phyloP scores from a whole-genome alignment of 768 basidiomycete genomes.

The Paxillus ammoniavirescens region DNA sequence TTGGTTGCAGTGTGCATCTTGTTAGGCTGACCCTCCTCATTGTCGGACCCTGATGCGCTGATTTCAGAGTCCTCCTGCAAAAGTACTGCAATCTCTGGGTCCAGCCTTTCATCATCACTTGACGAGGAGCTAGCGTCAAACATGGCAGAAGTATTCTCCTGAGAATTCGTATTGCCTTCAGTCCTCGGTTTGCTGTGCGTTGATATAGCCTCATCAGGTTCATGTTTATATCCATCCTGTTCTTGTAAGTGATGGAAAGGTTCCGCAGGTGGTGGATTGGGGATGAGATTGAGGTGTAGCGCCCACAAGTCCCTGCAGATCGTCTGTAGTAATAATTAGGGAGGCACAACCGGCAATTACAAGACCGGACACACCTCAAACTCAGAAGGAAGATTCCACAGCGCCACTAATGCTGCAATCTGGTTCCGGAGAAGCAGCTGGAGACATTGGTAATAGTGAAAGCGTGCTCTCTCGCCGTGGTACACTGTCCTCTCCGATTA shows the following conservation, averaged over 20 bases:
- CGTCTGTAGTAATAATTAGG: conserved; percentile 40
- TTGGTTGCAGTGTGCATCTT: conserved; percentile 3
- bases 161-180: conserved; percentile 5
- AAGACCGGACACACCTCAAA: conserved; percentile 59
- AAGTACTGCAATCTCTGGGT: conserved; percentile 39
- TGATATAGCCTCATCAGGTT: conserved; percentile 5
- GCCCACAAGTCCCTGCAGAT: conserved; percentile 83
- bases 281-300: conserved; percentile 62
- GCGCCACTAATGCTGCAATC: conserved; percentile 50
- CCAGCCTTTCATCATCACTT: conserved; percentile 24
- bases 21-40: conserved; percentile 12
- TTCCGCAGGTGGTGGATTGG: conserved; percentile 59
- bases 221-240: conserved; percentile 21
- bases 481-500: conserved; percentile 56
- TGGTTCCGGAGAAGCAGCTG: conserved; percentile 83
- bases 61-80: conserved; percentile 38
- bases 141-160: conserved; percentile 9
- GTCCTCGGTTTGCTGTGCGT: conserved; percentile 14
- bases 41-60: conserved; percentile 24
- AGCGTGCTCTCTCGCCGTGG: conserved; percentile 75
- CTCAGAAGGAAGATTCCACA: conserved; percentile 76
- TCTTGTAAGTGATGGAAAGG: conserved; percentile 50
- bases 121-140: conserved; percentile 8
- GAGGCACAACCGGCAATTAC: neutral
- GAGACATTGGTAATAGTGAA: conserved; percentile 79